Evolutionary conservation across 2,329 filamentous ascomycete genomes (phyloP).

Genomic region (Pseudopyricularia javanii): DNA sequence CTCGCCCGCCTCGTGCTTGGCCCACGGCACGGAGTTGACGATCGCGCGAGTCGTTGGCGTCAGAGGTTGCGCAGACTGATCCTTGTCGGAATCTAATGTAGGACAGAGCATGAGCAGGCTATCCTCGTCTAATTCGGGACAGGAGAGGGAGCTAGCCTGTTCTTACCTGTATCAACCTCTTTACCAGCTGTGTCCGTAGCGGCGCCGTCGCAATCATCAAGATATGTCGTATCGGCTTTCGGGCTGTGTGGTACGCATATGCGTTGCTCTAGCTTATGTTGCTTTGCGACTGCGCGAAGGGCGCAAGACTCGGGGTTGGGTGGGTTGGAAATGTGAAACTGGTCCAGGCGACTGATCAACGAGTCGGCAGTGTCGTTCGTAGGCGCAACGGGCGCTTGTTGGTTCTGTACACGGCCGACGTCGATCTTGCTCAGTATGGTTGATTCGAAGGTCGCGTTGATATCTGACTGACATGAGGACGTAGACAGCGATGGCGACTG

Average conservation of each 20-base stretch:
- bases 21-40: conserved; percentile 19
- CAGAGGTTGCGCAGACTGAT: neutral
- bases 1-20: conserved; percentile 32
- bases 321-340: conserved; percentile 1
- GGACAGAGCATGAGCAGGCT: neutral
- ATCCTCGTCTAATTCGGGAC: neutral
- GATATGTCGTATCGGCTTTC: neutral
- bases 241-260: neutral
- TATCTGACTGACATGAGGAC: neutral
- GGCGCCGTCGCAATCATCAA: neutral
- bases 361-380: neutral
- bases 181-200: neutral
- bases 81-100: neutral
- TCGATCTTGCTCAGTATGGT: neutral
- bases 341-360: neutral
- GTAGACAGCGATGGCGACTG: neutral
- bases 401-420: neutral
- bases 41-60: neutral
- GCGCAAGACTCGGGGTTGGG: neutral
- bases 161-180: neutral
- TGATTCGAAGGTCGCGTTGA: neutral
- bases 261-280: neutral
- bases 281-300: neutral
- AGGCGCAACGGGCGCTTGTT: neutral
- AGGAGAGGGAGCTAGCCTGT: neutral